A percentile compares a stretch with the other conserved stretches of the same genome.
Conservation (phyloP, 1,284 basidiomycete genomes). For the Cutaneotrichosporon arboriforme region DNA sequence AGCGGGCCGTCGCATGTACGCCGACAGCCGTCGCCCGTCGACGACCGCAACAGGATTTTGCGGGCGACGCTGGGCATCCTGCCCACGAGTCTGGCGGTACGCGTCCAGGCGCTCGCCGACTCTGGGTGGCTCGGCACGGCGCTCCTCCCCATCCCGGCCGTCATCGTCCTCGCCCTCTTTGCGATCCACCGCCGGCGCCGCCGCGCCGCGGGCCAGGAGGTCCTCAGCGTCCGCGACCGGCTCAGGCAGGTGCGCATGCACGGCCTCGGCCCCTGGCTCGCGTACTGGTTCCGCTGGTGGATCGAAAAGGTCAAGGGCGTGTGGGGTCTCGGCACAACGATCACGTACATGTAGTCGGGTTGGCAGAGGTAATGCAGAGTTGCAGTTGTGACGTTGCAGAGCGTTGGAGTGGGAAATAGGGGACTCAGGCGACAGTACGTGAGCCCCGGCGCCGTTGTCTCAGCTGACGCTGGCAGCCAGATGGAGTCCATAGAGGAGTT, state of each 20-base stretch:
- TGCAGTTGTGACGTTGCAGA: no score
- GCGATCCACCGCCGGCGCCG: slow-evolving; percentile 9
- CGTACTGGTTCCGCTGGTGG: slow-evolving; percentile 39
- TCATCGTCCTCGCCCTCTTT: slow-evolving; percentile 9
- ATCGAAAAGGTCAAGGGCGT: slow-evolving; percentile 35
- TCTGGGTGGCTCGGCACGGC: slow-evolving; percentile 10
- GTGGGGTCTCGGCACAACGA: slow-evolving; percentile 43
- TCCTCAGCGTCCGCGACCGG: slow-evolving; percentile 12
- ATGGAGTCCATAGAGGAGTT: no score
- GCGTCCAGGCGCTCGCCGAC: slow-evolving; percentile 10
- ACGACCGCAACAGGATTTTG: not conserved
- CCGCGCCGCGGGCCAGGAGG: not conserved
- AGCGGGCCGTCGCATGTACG: not conserved
- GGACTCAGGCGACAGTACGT: no score
- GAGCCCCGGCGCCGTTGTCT: no score
- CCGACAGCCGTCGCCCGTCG: not conserved
- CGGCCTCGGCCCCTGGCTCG: slow-evolving; percentile 22
- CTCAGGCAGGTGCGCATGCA: slow-evolving; percentile 13
- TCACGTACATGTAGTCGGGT: slow-evolving; percentile 37
- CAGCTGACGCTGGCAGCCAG: no score
- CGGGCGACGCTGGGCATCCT: slow-evolving; percentile 7
- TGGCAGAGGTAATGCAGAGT: not conserved
- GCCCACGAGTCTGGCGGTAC: slow-evolving; percentile 4
- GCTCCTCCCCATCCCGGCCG: slow-evolving; percentile 10
- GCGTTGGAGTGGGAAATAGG: no score